phyloP scores from a whole-genome alignment of 2,329 filamentous ascomycete species.

The Fusarium pininemorale region DNA sequence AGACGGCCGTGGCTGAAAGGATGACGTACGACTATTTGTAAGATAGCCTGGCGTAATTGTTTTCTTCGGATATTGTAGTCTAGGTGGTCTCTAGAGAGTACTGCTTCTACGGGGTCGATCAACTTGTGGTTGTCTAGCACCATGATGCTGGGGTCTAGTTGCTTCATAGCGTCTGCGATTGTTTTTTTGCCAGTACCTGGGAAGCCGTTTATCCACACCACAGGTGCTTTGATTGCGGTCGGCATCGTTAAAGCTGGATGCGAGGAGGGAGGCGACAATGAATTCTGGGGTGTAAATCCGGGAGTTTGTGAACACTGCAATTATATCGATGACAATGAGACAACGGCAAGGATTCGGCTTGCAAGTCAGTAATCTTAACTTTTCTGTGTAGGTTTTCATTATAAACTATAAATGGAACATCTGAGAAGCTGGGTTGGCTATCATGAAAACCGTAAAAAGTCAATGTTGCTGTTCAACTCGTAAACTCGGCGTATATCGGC shows the following conservation, averaged over 20 bases:
- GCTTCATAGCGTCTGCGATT: neutral
- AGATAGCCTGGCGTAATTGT: neutral
- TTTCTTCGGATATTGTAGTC: neutral
- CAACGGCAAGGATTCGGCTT: neutral
- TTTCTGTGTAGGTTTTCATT: fast-evolving
- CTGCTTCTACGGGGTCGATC: neutral
- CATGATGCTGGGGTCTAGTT: neutral
- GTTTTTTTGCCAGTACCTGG: neutral
- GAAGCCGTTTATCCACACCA: neutral
- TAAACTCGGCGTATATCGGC: neutral
- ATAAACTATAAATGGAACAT: neutral
- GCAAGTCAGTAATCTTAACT: neutral
- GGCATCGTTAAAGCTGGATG: neutral
- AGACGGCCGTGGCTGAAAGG: neutral
- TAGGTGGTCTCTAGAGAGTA: neutral
- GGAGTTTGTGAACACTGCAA: neutral
- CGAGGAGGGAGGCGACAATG: fast-evolving
- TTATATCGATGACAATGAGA: too few relatives aligned
- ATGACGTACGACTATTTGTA: neutral
- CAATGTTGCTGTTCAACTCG: neutral
- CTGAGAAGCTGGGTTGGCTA: neutral
- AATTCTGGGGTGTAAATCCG: too few relatives aligned
- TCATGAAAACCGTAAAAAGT: neutral
- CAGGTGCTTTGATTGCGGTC: neutral
- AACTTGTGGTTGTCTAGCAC: neutral